These are phyloP conservation scores for Arthrocladium fulminans DNA, from an alignment of 2,329 filamentous ascomycete genomes.

Conservation along the genomic window DNA sequence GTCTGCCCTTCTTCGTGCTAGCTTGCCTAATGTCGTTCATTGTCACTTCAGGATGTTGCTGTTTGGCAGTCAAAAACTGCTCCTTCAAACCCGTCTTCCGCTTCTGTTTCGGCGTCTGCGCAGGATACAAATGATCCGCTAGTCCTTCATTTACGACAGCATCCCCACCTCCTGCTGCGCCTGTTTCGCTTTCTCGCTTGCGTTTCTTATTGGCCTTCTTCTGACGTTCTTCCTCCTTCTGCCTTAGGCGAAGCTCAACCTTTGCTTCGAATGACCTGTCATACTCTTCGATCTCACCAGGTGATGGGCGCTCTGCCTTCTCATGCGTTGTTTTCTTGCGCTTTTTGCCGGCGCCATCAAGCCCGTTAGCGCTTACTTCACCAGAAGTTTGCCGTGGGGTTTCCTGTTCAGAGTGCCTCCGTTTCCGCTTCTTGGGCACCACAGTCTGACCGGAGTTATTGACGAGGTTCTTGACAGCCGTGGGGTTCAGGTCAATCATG, in stretches of 20 bases:
- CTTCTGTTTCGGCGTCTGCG: not conserved
- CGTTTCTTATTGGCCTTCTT: constrained; percentile 32
- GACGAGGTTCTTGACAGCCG: constrained; percentile 11
- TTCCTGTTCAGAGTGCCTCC: constrained; percentile 9
- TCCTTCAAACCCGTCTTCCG: not conserved
- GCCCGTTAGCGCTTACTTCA: not conserved
- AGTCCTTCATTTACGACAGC: not conserved
- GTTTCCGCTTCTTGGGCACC: constrained; percentile 10
- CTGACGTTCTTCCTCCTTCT: constrained; percentile 34
- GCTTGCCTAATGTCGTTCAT: not conserved
- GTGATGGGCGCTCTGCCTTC: not conserved
- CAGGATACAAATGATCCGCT: not conserved
- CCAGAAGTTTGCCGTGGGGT: not conserved
- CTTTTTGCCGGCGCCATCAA: constrained; percentile 19
- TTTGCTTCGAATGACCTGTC: constrained; percentile 22
- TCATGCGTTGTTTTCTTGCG: constrained; percentile 17
- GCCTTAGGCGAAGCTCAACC: constrained; percentile 36
- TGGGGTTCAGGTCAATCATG: constrained; percentile 20
- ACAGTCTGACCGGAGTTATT: constrained; percentile 1
- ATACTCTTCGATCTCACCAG: not conserved
- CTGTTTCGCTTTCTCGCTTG: constrained; percentile 31
- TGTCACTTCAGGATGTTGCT: not conserved
- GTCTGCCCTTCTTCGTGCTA: not conserved
- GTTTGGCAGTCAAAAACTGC: not conserved
- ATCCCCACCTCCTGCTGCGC: not conserved